A percentile compares a stretch with the other conserved stretches of the same genome.
Conservation (phyloP, 1,139 yeast genomes). For the Scheffersomyces lignicola region DNA sequence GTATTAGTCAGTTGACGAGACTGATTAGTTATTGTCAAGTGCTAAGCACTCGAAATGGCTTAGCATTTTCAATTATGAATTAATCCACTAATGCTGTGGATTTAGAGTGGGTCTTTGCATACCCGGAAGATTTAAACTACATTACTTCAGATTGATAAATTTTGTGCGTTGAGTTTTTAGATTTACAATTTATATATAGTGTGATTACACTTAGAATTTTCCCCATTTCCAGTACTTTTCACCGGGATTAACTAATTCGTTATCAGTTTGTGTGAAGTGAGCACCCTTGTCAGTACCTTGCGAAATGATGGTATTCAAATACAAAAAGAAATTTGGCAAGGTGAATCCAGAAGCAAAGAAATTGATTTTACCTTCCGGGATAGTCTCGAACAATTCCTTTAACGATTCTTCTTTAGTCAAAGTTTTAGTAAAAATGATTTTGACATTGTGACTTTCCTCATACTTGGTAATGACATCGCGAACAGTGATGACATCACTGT, state of each 20-base stretch:
- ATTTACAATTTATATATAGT: too few species aligned
- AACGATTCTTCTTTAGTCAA: constrained; percentile 30
- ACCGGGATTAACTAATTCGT: constrained; percentile 56
- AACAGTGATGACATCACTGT: constrained; percentile 40
- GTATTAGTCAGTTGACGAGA: too few species aligned
- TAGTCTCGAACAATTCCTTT: constrained; percentile 27
- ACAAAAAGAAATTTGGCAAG: constrained; percentile 29
- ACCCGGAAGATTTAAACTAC: too few species aligned
- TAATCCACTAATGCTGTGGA: too few species aligned
- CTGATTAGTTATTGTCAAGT: too few species aligned
- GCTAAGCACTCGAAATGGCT: too few species aligned
- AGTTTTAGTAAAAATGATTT: constrained; percentile 26
- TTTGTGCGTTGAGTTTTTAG: too few species aligned
- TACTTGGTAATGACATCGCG: constrained; percentile 40
- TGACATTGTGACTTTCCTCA: constrained; percentile 40
- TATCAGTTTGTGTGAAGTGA: constrained; percentile 33
- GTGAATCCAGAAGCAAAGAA: constrained; percentile 16
- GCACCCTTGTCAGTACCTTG: constrained; percentile 42
- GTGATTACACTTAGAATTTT: constrained; percentile 8
- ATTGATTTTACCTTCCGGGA: constrained; percentile 20
- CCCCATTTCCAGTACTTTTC: constrained; percentile 56
- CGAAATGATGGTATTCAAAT: constrained; percentile 24
- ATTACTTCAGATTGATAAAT: too few species aligned
- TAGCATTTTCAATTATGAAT: too few species aligned
- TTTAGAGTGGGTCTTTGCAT: too few species aligned